These are phyloP conservation scores for Xylaria longipes DNA, from an alignment of 495 filamentous ascomycete genomes.

Conservation along the genomic window DNA sequence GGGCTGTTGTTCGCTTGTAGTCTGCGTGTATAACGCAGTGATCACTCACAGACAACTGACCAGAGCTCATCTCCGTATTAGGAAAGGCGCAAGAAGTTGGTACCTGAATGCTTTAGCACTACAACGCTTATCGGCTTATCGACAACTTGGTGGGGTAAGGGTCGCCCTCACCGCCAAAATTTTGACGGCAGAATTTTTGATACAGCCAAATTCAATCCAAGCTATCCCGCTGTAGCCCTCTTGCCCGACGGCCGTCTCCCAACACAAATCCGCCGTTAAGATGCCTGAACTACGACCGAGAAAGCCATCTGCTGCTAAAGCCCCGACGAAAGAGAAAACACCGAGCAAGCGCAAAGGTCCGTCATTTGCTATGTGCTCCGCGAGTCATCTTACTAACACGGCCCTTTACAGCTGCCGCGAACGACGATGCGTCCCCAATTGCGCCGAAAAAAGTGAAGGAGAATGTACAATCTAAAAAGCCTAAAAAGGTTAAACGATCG, in stretches of 20 bases:
- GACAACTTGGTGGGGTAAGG: conserved; percentile 14
- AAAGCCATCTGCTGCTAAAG: conserved; percentile 65
- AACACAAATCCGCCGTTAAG: conserved; percentile 1
- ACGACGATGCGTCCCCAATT: conserved; percentile 52
- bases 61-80: conserved; percentile 1
- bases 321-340: conserved; percentile 64
- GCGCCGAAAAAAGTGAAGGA: conserved; percentile 42
- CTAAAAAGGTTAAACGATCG: conserved; percentile 31
- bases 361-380: conserved; percentile 4
- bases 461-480: conserved; percentile 32
- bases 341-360: conserved; percentile 61
- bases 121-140: conserved; percentile 12
- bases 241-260: not conserved
- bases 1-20: not conserved
- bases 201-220: conserved; percentile 26
- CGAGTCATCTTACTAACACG: not conserved
- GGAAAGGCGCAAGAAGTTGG: conserved; percentile 2
- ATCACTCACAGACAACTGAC: not conserved
- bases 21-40: not conserved
- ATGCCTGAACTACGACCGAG: conserved; percentile 69
- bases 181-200: conserved; percentile 40
- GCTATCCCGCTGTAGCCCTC: conserved; percentile 6
- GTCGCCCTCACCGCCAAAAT: conserved; percentile 39
- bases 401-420: conserved; percentile 30
- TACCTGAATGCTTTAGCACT: not conserved